Base-by-base conservation (phyloP, 768 basidiomycete genomes). In the Leccinum boreale region DNA sequence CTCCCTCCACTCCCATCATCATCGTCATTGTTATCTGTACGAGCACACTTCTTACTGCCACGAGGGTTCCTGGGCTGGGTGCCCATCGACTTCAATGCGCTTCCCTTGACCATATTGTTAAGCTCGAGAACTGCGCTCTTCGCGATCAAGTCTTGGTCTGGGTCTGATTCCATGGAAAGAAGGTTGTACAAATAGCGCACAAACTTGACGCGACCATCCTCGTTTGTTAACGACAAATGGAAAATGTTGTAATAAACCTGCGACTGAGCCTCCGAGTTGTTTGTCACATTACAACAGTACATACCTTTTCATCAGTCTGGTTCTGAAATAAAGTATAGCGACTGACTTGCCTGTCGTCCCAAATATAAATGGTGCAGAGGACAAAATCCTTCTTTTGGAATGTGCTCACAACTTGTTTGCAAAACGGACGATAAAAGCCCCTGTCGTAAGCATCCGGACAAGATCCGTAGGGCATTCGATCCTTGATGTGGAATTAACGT, bases 401-500 rank as follows among this genome's bases (percentile, higher is more conserved):
- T n/a, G 36, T 39, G 14, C 36, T 39, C 36, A 39, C 36, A 39
- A 39, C 5, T n/a, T 39, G n/a, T 39, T 39, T 39, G 36, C 81
- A 3, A 23, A 23, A 23, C 23, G 23, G 23, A 23, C 36, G n/a
- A 39, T n/a, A 39, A 39, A 39, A 39, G 36, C 36, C 36, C 36
- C 36, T 17, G 36, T 39, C 36, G n/a, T 39, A 39, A 39, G 36
- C 36, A 39, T 39, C 36, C 36, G 36, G 15, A 39, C 36, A 39
- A 39, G 36, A 15, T 39, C n/a, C 36, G 7, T 3, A n/a, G 15
- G 36, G 17, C 29, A 39, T 39, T n/a, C 5, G n/a, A 6, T 6
- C n/a, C 2, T 39, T 39, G 36, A 0, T 39, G 15, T 6, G 36
- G n/a, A 39, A n/a, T 39, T n/a, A 39, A 39, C 36, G 5, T n/a